phyloP scores from a whole-genome alignment of 2,329 filamentous ascomycete genomes.

The Colletotrichum melonis region DNA sequence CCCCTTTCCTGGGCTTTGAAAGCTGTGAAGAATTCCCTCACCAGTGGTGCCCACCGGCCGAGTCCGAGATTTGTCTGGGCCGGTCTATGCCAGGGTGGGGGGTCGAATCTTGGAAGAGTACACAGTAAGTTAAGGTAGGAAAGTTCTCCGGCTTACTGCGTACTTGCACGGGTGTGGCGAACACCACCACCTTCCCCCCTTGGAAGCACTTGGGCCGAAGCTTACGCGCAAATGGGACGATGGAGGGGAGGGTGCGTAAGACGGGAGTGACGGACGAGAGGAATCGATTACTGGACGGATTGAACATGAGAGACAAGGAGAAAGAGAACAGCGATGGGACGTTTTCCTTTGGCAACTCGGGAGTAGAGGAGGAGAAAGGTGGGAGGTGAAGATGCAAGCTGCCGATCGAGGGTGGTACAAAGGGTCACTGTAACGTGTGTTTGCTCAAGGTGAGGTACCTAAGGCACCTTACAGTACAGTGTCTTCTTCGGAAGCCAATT shows the following conservation, averaged over 20 bases:
- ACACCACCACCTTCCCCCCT: slow-evolving; percentile 25
- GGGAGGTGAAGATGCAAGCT: not conserved
- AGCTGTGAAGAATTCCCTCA: not conserved
- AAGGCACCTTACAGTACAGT: too few relatives aligned
- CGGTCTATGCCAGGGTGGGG: slow-evolving; percentile 6
- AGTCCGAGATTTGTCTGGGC: not conserved
- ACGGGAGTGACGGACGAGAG: not conserved
- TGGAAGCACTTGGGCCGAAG: slow-evolving; percentile 24
- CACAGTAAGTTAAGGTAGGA: not conserved
- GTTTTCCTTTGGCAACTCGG: not conserved
- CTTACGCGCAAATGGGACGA: slow-evolving; percentile 1
- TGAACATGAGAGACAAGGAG: not conserved
- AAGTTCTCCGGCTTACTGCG: not conserved
- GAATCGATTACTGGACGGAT: not conserved
- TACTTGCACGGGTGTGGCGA: slow-evolving; percentile 2
- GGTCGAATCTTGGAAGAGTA: not conserved
- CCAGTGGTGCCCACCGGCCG: not conserved
- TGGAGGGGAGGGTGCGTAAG: not conserved
- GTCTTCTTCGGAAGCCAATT: too few relatives aligned
- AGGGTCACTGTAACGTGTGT: not conserved
- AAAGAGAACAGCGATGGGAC: not conserved
- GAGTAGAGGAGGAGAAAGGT: not conserved
- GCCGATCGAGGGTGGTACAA: not conserved
- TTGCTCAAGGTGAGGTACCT: not conserved
- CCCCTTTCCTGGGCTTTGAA: too few relatives aligned